Conservation (phyloP, 208 protist genomes). For the Leishmania braziliensis region DNA sequence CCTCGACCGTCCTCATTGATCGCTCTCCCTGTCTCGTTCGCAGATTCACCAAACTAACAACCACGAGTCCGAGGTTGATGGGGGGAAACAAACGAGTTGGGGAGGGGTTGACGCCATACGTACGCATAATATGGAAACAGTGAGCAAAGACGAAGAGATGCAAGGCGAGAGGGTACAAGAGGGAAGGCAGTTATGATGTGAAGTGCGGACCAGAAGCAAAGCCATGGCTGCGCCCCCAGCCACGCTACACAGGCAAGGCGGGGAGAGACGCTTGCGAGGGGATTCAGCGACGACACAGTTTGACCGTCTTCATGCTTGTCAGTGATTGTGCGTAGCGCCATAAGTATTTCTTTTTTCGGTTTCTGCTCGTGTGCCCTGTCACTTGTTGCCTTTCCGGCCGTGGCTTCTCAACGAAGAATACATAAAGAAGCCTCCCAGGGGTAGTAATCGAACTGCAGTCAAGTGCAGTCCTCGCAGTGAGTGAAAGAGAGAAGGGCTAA, state of each 20-base stretch:
- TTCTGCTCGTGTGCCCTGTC: not conserved
- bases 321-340: not conserved
- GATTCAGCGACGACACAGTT: not conserved
- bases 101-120: not conserved
- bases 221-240: not conserved
- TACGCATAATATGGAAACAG: not conserved
- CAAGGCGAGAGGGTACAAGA: not conserved
- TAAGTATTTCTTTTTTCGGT: not conserved
- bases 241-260: not conserved
- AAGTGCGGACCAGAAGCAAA: not conserved
- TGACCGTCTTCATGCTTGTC: not conserved
- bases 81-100: not conserved
- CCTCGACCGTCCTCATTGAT: constrained; percentile 36
- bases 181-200: not conserved
- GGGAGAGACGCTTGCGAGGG: not conserved
- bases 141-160: not conserved
- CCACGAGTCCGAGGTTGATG: not conserved
- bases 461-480: not conserved
- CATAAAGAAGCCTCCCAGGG: not conserved
- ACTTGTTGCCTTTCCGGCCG: not conserved
- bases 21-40: not conserved
- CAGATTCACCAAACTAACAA: not conserved
- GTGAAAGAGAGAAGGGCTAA: not conserved
- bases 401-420: not conserved
- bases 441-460: not conserved